Evolutionary conservation across 116 monocot species (phyloP).

Genomic region (Posidonia oceanica): DNA sequence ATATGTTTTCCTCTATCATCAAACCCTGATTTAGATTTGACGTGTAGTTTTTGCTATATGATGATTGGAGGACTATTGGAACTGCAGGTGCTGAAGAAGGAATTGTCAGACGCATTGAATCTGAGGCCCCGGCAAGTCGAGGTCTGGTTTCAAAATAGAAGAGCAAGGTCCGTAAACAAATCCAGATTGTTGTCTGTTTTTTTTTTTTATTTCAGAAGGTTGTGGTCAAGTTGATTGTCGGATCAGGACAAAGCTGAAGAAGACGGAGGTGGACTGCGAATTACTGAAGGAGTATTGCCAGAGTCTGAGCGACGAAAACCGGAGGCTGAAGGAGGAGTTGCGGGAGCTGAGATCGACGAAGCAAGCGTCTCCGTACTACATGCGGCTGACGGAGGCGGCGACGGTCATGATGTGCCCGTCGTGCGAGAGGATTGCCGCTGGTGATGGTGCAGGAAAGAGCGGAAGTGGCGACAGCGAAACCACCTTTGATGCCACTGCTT

Average conservation of each 20-base stretch:
- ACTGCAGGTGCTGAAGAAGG: constrained; percentile 31
- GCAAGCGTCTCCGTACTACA: background rate
- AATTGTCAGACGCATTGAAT: constrained; percentile 16
- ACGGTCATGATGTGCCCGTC: constrained; percentile 15
- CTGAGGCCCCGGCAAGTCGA: constrained; percentile 25
- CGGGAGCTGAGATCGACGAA: constrained; percentile 20
- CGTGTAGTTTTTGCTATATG: background rate
- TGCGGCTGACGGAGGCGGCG: constrained; percentile 1
- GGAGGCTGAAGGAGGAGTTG: constrained; percentile 31
- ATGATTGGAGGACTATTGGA: background rate
- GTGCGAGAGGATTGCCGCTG: constrained; percentile 8
- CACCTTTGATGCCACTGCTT: background rate
- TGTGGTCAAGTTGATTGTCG: background rate
- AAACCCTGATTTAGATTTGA: background rate
- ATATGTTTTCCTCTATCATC: background rate
- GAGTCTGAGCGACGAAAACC: constrained; percentile 38
- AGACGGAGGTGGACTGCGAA: constrained; percentile 42
- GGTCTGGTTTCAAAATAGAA: constrained; percentile 46
- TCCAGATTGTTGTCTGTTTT: background rate
- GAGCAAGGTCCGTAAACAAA: constrained; percentile 24
- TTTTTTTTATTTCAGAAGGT: background rate
- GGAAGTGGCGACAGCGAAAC: background rate
- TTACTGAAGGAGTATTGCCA: constrained; percentile 37
- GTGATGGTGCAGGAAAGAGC: background rate
- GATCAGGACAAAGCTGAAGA: constrained; percentile 40